Evolutionary conservation across 1,284 basidiomycete genomes (phyloP), one percentile per base, ranked within the genome.

Genomic region (Pseudozyma flocculosa): DNA sequence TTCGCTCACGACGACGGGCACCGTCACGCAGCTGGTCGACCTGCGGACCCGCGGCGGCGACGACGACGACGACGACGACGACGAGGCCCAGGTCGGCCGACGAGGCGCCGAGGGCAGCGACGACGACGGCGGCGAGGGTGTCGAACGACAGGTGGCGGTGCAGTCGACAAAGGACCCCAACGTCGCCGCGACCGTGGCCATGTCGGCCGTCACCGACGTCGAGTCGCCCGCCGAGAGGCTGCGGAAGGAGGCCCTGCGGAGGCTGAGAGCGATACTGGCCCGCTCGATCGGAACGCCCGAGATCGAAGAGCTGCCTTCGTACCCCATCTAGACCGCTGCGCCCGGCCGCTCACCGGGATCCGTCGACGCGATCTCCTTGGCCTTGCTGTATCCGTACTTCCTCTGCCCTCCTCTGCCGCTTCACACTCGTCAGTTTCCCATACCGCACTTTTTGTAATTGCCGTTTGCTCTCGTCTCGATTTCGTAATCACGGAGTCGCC

Each of bases 171-270:
- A 17, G 32, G 32, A 34, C 15, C 15, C 32, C 32, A 34, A 34
- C 32, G 32, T 34, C 4, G 32, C 32, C 15, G 32, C 32, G 3
- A 34, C 32, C 4, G 32, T 34, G 8, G 32, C 32, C 32, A 34
- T 34, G 32, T 34, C 32, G 10, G 32, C 32, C 4, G 32, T 34
- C 7, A 34, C 32, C 7, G 32, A 34, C 32, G 32, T 34, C 32
- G 32, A 34, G 32, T 34, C 32, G 32, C 32, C 32, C 32, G 32
- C 32, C 32, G 32, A 34, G 32, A 5, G 32, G 7, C 41, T 65
- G 42, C 50, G 62, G n/a, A 65, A 53, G 26, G 58, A 61, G 36
- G 59, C 58, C 2, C 50, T 58, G 4, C 17, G 40, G 23, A 50
- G 58, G 24, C 45, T 65, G 13, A 50, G 58, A 14, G 44, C 26